Evolutionary conservation across 2,329 filamentous ascomycete genomes (phyloP).

Genomic region (Calonectria henricotiae): DNA sequence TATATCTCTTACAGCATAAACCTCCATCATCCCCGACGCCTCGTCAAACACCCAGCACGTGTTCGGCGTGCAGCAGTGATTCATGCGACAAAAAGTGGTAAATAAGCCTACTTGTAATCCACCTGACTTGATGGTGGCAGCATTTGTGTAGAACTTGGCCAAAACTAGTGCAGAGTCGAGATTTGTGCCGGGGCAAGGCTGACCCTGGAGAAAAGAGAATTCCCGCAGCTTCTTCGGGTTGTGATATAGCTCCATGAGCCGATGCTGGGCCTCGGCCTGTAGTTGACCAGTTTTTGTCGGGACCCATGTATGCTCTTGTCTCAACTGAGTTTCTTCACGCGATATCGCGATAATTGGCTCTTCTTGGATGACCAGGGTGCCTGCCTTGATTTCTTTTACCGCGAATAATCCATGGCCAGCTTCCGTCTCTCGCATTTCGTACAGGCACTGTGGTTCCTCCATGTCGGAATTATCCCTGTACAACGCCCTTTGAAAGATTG

Average conservation of each 20-base stretch:
- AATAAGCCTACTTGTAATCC: conserved; percentile 32
- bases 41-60: conserved; percentile 37
- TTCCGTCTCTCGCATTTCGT: conserved; percentile 20
- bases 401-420: conserved; percentile 36
- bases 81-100: conserved; percentile 38
- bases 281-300: conserved; percentile 28
- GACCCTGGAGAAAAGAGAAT: conserved; percentile 28
- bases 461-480: not conserved
- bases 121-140: conserved; percentile 31
- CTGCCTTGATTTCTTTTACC: conserved; percentile 23
- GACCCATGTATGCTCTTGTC: conserved; percentile 31
- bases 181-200: conserved; percentile 26
- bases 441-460: conserved; percentile 20
- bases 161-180: conserved; percentile 31
- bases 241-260: conserved; percentile 34
- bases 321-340: conserved; percentile 28
- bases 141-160: conserved; percentile 40
- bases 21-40: conserved; percentile 32
- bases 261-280: not conserved
- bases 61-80: conserved; percentile 36
- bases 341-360: conserved; percentile 32
- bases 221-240: conserved; percentile 34
- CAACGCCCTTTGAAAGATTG: not conserved
- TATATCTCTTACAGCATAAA: conserved; percentile 36
- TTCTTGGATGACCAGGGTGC: conserved; percentile 35